Evolutionary conservation across 1,139 yeast species (phyloP), one percentile per base, ranked within the genome.

Genomic region (Sugiyamaella xylanicola): DNA sequence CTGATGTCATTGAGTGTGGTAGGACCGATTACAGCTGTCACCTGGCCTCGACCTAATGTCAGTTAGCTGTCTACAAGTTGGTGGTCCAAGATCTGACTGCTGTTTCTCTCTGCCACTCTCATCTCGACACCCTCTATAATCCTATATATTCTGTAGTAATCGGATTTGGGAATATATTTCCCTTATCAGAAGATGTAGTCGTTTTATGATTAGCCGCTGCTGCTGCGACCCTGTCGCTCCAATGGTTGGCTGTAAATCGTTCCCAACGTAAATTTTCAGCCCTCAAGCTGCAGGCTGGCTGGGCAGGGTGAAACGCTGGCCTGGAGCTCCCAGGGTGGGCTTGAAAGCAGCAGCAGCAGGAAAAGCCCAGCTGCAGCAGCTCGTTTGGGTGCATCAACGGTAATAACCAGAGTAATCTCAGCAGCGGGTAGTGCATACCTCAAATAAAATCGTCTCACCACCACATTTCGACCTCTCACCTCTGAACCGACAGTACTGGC

Each of bases 201-300:
- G 21, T 32, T 11, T 17, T 32, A 17, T 5, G 16, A 19, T 13
- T 45, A 45, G 49, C 49, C 40, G 49, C 49, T 27, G 19, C 27
- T 25, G n/a, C 19, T 20, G 21, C 25, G 21, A 19, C 5, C 22
- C 13, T 25, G 11, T 25, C 8, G 9, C 8, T 5, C 29, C 29
- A 44, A 36, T 29, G 17, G 45, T 41, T 41, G n/a, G 19, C 2
- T 25, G 29, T 5, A 25, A 25, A 5, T 4, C 32, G 13, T 27
- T 45, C 49, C 49, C 49, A 45, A 45, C 49, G 41, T 32, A 45
- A 45, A 45, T 32, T 45, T 45, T 45, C 35, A 19, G 21, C 25
- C n/a, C 17, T 9, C 29, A 5, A 25, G 29, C 29, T 25, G 29
- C 29, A 25, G 29, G 9, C 9, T 25, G n/a, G n/a, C n/a, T n/a